Base-by-base conservation (phyloP, 257 asterid genomes). In the Gentiana dahurica region DNA sequence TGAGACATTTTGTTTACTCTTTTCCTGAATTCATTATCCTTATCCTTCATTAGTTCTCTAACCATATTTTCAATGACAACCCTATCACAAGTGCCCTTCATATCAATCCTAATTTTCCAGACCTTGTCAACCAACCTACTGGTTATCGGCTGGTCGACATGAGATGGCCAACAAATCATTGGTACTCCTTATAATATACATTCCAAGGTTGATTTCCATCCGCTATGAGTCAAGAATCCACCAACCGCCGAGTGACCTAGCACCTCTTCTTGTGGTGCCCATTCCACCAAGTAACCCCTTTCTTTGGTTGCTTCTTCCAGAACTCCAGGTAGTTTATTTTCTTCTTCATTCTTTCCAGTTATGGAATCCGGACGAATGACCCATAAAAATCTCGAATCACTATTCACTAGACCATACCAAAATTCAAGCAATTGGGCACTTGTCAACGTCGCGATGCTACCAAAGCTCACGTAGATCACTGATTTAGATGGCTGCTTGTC, bases 341-440 rank as follows among this genome's bases (percentile, higher is more conserved):
- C 38, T 43, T 59, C 12, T 15, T 53, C 43, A 44, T 33, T 45
- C 12, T 35, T 54, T n/a, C 64, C 73, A 49, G 49, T 15, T 10
- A 51, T 55, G 3, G 12, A 51, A 41, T 45, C 49, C 0, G 68
- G 71, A 12, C 69, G 39, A 33, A 65, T 62, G 3, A 64, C 78
- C 78, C 71, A 65, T 49, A 73, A 53, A 33, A 73, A 73, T 3
- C 60, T 54, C 68, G 61, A 68, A 44, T 71, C 72, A n/a, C 76
- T 58, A 37, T 71, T 58, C 1, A 64, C 70, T 2, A 71, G 24
- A n/a, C 69, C 72, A 12, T 51, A 51, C 51, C 65, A 49, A 49
- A 71, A 62, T 43, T 71, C 73, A 43, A 67, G 8, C 10, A 66
- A 38, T 13, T 53, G 60, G 2, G 51, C 57, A 49, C 53, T 56